phyloP scores from a whole-genome alignment of 2,329 filamentous ascomycete genomes.

The Ophiostoma sp. region DNA sequence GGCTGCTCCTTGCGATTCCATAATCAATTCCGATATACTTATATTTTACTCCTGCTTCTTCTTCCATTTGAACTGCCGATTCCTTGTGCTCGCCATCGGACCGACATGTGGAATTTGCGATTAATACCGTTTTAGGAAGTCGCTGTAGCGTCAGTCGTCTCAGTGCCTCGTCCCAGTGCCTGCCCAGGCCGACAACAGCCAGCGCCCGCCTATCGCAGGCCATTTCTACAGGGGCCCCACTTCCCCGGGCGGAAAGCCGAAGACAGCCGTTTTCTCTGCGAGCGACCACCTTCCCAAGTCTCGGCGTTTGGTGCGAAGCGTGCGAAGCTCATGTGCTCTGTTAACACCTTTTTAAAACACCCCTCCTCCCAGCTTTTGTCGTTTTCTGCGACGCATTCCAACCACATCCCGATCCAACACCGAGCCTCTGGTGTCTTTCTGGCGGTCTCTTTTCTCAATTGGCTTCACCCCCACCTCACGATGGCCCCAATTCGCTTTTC shows the following conservation, averaged over 20 bases:
- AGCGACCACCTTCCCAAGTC: neutral
- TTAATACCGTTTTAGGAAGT: slow-evolving; percentile 12
- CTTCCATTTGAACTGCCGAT: neutral
- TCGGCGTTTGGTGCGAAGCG: slow-evolving; percentile 13
- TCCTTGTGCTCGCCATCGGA: neutral
- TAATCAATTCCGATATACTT: neutral
- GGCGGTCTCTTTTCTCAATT: neutral
- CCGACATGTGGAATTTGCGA: neutral
- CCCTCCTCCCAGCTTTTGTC: neutral
- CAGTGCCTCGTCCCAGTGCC: neutral
- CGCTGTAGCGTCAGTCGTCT: neutral
- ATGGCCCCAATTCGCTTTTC: slow-evolving; percentile 20
- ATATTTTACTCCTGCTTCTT: neutral
- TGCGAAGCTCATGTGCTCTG: neutral
- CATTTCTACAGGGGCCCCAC: slow-evolving; percentile 20
- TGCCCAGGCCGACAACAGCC: slow-evolving; percentile 4
- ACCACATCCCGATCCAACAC: neutral
- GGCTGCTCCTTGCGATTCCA: neutral
- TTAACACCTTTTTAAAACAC: neutral
- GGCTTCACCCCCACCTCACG: neutral
- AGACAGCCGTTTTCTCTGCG: slow-evolving; percentile 9
- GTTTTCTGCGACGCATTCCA: neutral
- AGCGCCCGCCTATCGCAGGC: neutral
- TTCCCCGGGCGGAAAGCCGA: slow-evolving; percentile 24
- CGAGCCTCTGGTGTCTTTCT: neutral